These are phyloP conservation scores for Syzygium malaccense DNA, from an alignment of 441 rosid species.

Conservation along the genomic window DNA sequence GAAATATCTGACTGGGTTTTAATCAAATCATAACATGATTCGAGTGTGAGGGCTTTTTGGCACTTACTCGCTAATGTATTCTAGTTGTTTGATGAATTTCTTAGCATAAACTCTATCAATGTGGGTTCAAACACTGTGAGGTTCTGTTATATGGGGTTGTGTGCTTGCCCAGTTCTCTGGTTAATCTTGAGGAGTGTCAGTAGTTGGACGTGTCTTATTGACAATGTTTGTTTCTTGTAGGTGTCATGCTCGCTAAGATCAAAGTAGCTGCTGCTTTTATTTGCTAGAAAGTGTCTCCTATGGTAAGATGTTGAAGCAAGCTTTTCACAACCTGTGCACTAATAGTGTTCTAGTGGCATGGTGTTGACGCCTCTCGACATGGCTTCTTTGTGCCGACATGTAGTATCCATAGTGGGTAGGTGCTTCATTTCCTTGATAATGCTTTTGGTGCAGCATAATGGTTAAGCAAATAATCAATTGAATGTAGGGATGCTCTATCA, in stretches of 20 bases:
- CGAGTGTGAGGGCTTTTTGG: fast-evolving
- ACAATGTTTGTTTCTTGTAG: background rate
- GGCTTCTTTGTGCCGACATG: no score
- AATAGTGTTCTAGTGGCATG: background rate
- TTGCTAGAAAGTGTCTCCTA: background rate
- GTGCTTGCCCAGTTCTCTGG: background rate
- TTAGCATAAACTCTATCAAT: background rate
- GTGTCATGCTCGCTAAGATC: background rate
- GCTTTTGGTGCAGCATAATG: no score
- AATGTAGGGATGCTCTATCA: no score
- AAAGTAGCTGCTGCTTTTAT: background rate
- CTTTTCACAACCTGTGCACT: background rate
- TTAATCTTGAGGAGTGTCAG: background rate
- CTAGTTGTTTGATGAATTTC: background rate
- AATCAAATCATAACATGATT: background rate
- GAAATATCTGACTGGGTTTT: background rate
- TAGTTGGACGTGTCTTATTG: background rate
- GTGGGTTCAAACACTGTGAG: background rate
- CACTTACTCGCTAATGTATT: background rate
- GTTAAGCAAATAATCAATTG: no score
- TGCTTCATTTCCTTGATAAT: no score
- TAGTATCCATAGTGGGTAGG: no score
- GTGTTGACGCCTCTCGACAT: background rate
- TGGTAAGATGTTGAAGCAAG: background rate
- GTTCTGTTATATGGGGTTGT: background rate